phyloP scores from a whole-genome alignment of 2,329 filamentous ascomycete genomes.

The Colletotrichum cuscutae region DNA sequence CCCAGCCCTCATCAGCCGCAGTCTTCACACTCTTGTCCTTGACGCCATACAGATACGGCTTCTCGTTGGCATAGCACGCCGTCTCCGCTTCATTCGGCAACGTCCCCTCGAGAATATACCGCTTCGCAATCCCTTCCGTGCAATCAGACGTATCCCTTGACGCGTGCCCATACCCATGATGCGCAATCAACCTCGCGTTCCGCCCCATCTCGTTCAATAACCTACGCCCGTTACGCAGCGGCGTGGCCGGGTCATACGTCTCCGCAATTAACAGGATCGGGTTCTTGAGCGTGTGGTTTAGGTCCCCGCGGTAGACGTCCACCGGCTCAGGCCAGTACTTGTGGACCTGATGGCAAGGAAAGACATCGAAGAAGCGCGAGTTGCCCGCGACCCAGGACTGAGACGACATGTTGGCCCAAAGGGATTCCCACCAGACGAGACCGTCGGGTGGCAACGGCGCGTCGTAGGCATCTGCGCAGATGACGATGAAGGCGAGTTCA shows the following conservation, averaged over 20 bases:
- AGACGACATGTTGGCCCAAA: conserved; percentile 59
- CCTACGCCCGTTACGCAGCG: conserved; percentile 57
- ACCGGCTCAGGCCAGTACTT: conserved; percentile 57
- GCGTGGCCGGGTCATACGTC: conserved; percentile 62
- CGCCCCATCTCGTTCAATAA: conserved; percentile 56
- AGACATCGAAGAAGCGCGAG: conserved; percentile 54
- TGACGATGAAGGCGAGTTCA: conserved; percentile 53
- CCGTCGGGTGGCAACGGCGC: conserved; percentile 49
- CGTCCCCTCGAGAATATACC: conserved; percentile 52
- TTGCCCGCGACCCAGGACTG: conserved; percentile 59
- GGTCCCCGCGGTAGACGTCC: conserved; percentile 57
- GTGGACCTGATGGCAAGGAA: conserved; percentile 58
- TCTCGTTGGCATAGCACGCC: conserved; percentile 57
- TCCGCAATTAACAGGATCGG: conserved; percentile 60
- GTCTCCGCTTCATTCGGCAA: conserved; percentile 55
- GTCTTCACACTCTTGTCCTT: conserved; percentile 19
- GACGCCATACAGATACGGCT: conserved; percentile 56
- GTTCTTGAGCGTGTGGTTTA: conserved; percentile 54
- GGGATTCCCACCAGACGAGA: conserved; percentile 55
- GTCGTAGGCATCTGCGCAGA: conserved; percentile 59
- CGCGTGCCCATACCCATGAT: conserved; percentile 61
- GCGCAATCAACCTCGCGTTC: conserved; percentile 59
- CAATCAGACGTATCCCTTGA: conserved; percentile 57
- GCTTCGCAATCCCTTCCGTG: conserved; percentile 53
- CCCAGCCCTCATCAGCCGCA: neutral